Evolutionary conservation across 495 filamentous ascomycete genomes (phyloP).

Genomic region (Aspergillus coremiiformis): DNA sequence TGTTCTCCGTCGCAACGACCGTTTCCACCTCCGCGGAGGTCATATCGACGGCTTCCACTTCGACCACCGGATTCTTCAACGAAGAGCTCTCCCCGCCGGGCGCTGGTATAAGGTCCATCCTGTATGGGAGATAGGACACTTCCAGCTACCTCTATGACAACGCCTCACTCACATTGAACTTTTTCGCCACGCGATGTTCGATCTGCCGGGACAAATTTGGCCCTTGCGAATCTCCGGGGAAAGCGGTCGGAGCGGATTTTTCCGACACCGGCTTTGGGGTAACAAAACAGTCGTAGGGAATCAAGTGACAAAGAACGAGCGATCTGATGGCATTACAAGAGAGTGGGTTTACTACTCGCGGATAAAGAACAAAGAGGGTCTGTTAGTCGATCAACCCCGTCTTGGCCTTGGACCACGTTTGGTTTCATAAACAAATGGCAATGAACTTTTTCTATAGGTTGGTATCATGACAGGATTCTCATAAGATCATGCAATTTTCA

Average conservation of each 20-base stretch:
- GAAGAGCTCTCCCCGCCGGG: constrained; percentile 31
- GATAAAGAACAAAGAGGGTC: neutral
- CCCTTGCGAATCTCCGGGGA: constrained; percentile 19
- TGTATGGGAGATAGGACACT: constrained; percentile 24
- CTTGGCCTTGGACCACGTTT: neutral
- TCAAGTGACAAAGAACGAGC: neutral
- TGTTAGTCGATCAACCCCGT: neutral
- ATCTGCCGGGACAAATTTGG: constrained; percentile 24
- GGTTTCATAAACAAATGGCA: neutral
- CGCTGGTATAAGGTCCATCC: constrained; percentile 40
- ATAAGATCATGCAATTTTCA: constrained; percentile 25
- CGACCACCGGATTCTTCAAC: constrained; percentile 39
- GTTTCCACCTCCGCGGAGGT: constrained; percentile 19
- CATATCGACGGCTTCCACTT: constrained; percentile 38
- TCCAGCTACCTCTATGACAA: constrained; percentile 29
- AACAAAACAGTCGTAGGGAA: constrained; percentile 3
- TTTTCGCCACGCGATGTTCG: constrained; percentile 19
- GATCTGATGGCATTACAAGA: neutral
- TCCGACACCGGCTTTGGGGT: constrained; percentile 24
- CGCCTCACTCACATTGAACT: constrained; percentile 29
- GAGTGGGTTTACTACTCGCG: neutral
- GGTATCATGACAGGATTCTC: constrained; percentile 27
- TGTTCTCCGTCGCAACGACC: constrained; percentile 17
- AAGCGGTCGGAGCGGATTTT: constrained; percentile 27
- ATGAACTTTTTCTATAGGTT: constrained; percentile 13